Evolutionary conservation across 306 rosid genomes (phyloP), one percentile per base, ranked within the genome.

Genomic region (Prunus campanulata): DNA sequence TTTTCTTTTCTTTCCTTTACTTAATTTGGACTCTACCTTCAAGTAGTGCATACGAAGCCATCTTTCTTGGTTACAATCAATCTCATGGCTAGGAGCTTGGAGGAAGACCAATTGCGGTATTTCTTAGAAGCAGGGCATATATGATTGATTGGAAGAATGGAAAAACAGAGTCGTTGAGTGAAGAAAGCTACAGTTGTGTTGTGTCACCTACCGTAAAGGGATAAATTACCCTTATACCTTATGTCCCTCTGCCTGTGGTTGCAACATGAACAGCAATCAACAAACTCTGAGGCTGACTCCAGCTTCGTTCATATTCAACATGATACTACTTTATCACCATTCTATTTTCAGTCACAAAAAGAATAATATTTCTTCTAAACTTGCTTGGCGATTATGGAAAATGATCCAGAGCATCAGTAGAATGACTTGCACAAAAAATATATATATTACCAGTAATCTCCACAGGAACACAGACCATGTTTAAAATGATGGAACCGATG

Each of bases 401-500:
- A 29, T 13, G 6, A 56, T 24, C 65, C 65, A 59, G 3, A 4
- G 64, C 64, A 25, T 60, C 12, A 60, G 1, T 25, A 15, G 62
- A 30, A 64, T 52, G 79, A 74, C 50, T 71, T 35, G 70, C 74
- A 48, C 32, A 50, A 66, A 39, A 24, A 20, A 44, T 39, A 29
- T 30, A 30, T 32, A 24, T 13, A 63, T 93, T 85, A 91, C 97
- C 93, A 93, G 84, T 83, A 87, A 84, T 93, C 91, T 84, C 91
- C 87, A 75, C 91, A 93, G 68, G 97, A 87, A 81, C 96, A 91
- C 74, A 59, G 46, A 2, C 96, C 93, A 3, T 88, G 76, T 82
- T 77, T 90, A 72, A 89, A 93, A 78, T 79, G 91, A 82, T 90
- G 97, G 81, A 88, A 91, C 68, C 93, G 83, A 80, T 85, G 86